Evolutionary conservation across 768 basidiomycete species (phyloP).

Genomic region (Pleurotus eryngii): DNA sequence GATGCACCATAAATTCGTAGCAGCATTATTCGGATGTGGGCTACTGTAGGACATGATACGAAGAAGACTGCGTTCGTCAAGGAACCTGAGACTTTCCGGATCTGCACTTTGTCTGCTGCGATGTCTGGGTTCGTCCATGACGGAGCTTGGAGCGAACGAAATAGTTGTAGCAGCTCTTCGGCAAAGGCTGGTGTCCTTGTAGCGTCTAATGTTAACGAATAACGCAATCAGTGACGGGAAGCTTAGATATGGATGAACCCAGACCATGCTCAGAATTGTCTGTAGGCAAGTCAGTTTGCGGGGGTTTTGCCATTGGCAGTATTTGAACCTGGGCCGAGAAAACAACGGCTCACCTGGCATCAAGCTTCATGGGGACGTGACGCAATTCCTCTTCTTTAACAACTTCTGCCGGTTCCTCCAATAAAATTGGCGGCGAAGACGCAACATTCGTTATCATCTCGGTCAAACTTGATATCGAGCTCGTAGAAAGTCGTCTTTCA

Average conservation of each 20-base stretch:
- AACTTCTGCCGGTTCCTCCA: conserved; percentile 35
- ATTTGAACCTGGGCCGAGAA: conserved; percentile 20
- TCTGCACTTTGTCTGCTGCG: conserved; percentile 45
- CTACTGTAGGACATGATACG: conserved; percentile 66
- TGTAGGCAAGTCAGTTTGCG: conserved; percentile 31
- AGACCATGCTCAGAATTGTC: conserved; percentile 34
- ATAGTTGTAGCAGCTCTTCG: conserved; percentile 49
- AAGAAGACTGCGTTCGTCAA: conserved; percentile 98
- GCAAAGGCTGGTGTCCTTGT: conserved; percentile 58
- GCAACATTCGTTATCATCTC: conserved; percentile 24
- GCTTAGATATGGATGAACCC: conserved; percentile 21
- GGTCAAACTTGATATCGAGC: conserved; percentile 30
- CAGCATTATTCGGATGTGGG: conserved; percentile 61
- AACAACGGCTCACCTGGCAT: conserved; percentile 63
- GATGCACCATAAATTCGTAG: conserved; percentile 92
- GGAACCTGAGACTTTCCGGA: conserved; percentile 85
- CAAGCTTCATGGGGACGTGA: conserved; percentile 52
- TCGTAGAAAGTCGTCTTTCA: conserved; percentile 26
- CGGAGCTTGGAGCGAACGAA: conserved; percentile 53
- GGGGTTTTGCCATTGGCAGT: conserved; percentile 22
- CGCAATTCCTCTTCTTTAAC: conserved; percentile 57
- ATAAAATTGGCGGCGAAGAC: conserved; percentile 28
- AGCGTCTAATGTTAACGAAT: conserved; percentile 45
- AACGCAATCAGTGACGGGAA: conserved; percentile 18
- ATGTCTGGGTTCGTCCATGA: conserved; percentile 53